Evolutionary conservation across 2,329 filamentous ascomycete genomes (phyloP).

Genomic region (Beauveria rudraprayagi): DNA sequence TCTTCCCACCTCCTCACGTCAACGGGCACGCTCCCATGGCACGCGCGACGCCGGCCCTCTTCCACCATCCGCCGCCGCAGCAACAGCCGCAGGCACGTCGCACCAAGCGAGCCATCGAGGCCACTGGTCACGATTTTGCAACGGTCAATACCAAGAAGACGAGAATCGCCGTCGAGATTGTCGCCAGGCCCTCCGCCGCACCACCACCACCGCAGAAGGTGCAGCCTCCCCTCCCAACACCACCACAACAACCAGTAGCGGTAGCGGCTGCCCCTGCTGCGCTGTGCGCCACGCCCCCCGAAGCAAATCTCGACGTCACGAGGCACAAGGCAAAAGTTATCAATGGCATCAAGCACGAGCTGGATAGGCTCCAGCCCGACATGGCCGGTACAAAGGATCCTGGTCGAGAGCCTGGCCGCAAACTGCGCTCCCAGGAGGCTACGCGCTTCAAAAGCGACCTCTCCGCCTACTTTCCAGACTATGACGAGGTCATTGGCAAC

Average conservation of each 20-base stretch:
- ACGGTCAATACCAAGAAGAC: conserved; percentile 39
- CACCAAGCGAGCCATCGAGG: conserved; percentile 42
- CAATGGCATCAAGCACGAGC: conserved; percentile 55
- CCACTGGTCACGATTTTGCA: conserved; percentile 36
- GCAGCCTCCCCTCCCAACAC: conserved; percentile 19
- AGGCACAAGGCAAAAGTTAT: conserved; percentile 50
- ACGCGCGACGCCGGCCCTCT: conserved; percentile 24
- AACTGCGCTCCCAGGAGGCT: conserved; percentile 78
- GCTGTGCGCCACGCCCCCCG: conserved; percentile 16
- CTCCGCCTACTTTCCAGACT: conserved; percentile 83
- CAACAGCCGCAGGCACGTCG: conserved; percentile 24
- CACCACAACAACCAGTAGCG: conserved; percentile 15
- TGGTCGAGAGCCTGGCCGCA: conserved; percentile 63
- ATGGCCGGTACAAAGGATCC: conserved; percentile 44
- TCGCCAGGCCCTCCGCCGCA: conserved; percentile 21
- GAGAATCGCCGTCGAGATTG: conserved; percentile 46
- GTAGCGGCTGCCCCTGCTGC: conserved; percentile 13
- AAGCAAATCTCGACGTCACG: conserved; percentile 28
- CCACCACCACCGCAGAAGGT: conserved; percentile 20
- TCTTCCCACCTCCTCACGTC: conserved; percentile 29
- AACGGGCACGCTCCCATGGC: conserved; percentile 19
- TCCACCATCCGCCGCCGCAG: conserved; percentile 20
- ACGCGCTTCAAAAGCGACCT: conserved; percentile 86
- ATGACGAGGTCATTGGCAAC: conserved; percentile 88
- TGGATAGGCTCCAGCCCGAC: conserved; percentile 46